These are phyloP conservation scores for Phyllosticta paracitricarpa DNA, from an alignment of 2,329 filamentous ascomycete genomes.

Conservation along the genomic window DNA sequence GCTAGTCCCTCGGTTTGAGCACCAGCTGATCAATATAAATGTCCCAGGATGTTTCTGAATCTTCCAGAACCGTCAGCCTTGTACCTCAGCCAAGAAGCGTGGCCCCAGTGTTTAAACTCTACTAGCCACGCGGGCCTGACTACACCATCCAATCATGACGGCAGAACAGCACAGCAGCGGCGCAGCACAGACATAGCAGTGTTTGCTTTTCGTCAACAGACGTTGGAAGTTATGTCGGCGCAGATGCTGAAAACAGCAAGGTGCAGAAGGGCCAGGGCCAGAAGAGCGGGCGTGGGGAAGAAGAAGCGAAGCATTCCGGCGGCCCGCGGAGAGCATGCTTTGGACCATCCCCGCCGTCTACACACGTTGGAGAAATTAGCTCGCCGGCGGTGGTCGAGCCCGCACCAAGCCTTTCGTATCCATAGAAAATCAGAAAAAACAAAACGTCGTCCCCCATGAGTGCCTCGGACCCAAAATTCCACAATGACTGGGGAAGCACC, in stretches of 20 bases:
- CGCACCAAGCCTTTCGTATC: no score
- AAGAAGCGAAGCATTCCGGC: background rate
- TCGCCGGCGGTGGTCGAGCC: background rate
- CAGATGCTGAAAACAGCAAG: background rate
- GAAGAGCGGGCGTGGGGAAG: background rate
- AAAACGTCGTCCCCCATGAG: background rate
- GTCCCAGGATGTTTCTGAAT: no score
- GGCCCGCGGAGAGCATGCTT: background rate
- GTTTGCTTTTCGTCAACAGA: background rate
- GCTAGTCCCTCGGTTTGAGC: no score
- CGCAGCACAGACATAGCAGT: background rate
- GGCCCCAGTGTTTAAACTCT: background rate
- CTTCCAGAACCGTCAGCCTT: no score
- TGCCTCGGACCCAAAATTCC: background rate
- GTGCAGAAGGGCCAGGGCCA: background rate
- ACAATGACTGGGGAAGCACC: background rate
- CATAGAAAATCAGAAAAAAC: background rate
- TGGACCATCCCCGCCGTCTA: background rate
- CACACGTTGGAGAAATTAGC: background rate
- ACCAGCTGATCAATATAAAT: no score
- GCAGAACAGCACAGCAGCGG: background rate
- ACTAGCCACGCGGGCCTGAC: background rate
- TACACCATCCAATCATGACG: background rate
- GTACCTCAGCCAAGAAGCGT: no score
- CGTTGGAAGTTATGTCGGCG: background rate